Percentiles rank a stretch among this genome's conserved stretches.
Evolutionary conservation across 495 filamentous ascomycete species (phyloP).

Genomic region (Podospora tetraspora): DNA sequence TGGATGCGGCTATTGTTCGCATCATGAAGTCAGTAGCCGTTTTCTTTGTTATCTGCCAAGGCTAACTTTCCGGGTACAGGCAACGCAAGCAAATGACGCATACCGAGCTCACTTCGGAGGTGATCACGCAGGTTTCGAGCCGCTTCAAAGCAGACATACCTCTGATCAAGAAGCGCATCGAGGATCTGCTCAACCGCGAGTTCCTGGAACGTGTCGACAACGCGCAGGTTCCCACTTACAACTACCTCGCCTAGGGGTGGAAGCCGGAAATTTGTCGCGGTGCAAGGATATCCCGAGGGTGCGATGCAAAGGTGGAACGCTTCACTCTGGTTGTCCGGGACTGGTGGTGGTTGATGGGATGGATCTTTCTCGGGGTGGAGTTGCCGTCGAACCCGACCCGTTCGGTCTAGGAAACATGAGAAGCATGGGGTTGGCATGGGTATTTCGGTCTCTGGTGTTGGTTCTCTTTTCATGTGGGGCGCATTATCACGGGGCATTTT

Average conservation of each 20-base stretch:
- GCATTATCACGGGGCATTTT: background rate
- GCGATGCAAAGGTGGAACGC: background rate
- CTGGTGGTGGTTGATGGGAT: background rate
- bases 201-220: slow-evolving; percentile 86
- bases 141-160: slow-evolving; percentile 86
- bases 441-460: background rate
- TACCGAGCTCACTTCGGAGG: slow-evolving; percentile 75
- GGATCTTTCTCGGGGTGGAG: background rate
- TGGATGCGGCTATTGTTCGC: slow-evolving; percentile 86
- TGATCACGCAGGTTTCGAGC: slow-evolving; percentile 67
- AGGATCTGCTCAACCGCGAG: slow-evolving; percentile 85
- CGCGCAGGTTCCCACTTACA: slow-evolving; percentile 59
- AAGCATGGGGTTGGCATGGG: background rate
- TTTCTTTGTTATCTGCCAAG: background rate
- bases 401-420: background rate
- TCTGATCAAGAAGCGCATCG: slow-evolving; percentile 92
- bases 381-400: background rate
- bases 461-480: background rate
- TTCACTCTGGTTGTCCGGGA: background rate
- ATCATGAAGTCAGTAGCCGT: slow-evolving; percentile 81
- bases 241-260: slow-evolving; percentile 58
- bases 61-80: slow-evolving; percentile 41
- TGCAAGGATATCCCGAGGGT: background rate
- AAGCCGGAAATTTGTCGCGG: background rate
- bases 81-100: slow-evolving; percentile 84